Base-by-base conservation (phyloP, 2,329 filamentous ascomycete species). In the Myriangium duriaei region DNA sequence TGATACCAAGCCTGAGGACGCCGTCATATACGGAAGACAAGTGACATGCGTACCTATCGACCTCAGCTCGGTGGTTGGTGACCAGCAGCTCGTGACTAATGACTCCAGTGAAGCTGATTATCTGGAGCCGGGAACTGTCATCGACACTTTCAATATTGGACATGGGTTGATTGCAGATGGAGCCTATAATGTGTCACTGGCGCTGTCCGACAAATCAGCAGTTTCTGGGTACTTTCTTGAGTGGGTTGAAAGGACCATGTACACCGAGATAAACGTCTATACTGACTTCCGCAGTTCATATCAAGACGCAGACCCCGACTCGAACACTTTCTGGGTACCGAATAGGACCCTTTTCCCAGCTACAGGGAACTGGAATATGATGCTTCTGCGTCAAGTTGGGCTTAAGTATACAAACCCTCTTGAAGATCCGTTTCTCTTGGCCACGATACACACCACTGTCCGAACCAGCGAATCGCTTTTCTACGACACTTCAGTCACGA, bases 371-470 rank as follows among this genome's bases (percentile, higher is more conserved):
- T 37, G 35, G 35, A 37, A 37, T 31, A 15, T 37, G 10, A 30
- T 37, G 26, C 14, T 37, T n/a, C 35, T 37, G n/a, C 35, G 15
- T 11, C 35, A 37, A 17, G 35, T 37, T n/a, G 28, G 35, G n/a
- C 35, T 37, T 12, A 10, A 29, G 9, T 37, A 37, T 17, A 37
- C 35, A 15, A 37, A 5, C 15, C 5, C 28, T 7, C 11, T 31
- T 29, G 17, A 30, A 5, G 35, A 37, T 19, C n/a, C 35, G 10
- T 37, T 37, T 16, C 28, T 37, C 9, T 11, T 16, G 4, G 26
- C 35, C 13, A 37, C 35, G 11, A 13, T n/a, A 10, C 35, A 26
- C 11, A 12, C 35, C 9, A 11, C 9, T 3, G 11, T 17, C 11
- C 26, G 28, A 10, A 14, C n/a, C 11, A 29, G 32, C 6, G 35